Percentiles rank a stretch among this genome's conserved stretches.
Conservation (phyloP, 2,329 filamentous ascomycete species). For the Aspergillus sp. region DNA sequence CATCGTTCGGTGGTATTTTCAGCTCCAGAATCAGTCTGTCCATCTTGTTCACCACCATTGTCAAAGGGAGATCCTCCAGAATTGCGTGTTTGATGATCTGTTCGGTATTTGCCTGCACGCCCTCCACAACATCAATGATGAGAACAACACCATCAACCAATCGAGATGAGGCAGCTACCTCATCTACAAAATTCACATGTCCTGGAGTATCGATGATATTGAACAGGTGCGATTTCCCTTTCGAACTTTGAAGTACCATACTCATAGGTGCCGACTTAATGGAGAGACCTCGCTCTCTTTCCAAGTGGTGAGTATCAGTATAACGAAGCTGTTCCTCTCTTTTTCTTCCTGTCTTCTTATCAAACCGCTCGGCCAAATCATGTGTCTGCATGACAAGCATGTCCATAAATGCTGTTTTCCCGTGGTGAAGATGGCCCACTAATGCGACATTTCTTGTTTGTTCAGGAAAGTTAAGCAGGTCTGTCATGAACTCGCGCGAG, state of each 20-base stretch:
- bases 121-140: conserved; percentile 94
- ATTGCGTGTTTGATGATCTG: conserved; percentile 96
- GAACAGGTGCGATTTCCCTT: conserved; percentile 90
- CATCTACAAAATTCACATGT: conserved; percentile 97
- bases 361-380: conserved; percentile 74
- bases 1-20: conserved; percentile 89
- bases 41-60: conserved; percentile 94
- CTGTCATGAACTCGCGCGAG: conserved; percentile 87
- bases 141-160: conserved; percentile 89
- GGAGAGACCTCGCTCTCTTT: conserved; percentile 85
- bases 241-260: conserved; percentile 80
- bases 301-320: conserved; percentile 86
- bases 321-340: conserved; percentile 90
- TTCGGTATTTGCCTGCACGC: conserved; percentile 98
- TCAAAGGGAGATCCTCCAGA: conserved; percentile 82
- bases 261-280: conserved; percentile 95
- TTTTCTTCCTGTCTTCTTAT: conserved; percentile 77
- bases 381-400: conserved; percentile 97
- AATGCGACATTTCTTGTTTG: conserved; percentile 92
- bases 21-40: conserved; percentile 92
- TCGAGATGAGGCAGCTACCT: conserved; percentile 84
- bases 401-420: conserved; percentile 97
- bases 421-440: conserved; percentile 91
- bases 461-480: conserved; percentile 93
- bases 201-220: conserved; percentile 96